Base-by-base conservation (phyloP, 202 grass and related monocot species). In the Eragrostis tef region DNA sequence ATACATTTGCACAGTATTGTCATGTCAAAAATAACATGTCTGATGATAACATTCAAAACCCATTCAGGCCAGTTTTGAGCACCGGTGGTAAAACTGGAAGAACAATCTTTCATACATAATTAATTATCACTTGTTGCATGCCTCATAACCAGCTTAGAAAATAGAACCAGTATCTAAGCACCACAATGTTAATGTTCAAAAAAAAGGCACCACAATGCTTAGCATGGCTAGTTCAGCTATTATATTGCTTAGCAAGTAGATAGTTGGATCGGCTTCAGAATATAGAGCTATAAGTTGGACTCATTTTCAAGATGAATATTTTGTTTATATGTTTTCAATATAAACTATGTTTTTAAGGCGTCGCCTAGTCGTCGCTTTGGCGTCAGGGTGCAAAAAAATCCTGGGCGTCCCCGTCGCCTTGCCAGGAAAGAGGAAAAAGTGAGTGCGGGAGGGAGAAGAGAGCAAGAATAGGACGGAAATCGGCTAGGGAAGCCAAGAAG, bases 181-280 rank as follows among this genome's bases (percentile, higher is more conserved):
- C 34, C 44, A 85, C 1, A 52, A 70, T 61, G n/a, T n/a, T n/a
- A n/a, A n/a, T n/a, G n/a, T n/a, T n/a, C n/a, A n/a, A n/a, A n/a
- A n/a, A n/a, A n/a, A n/a, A n/a, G n/a, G 22, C 24, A 63, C 36
- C 45, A 85, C 0, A 52, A 71, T 61, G 10, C 31, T 61, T 63
- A 78, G 64, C 81, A 24, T 76, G 48, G 63, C 24, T 54, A 44
- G 54, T 75, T 56, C 71, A 36, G n/a, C 21, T 77, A 50, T 17
- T 21, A 13, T 20, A 25, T 59, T 77, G 22, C 59, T 67, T 61
- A 64, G 60, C 76, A 27, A 83, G 22, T 26, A 76, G 47, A 53
- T 78, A 73, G 67, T 34, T 63, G 43, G 48, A 85, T 64, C 75
- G 36, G 25, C 27, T 74, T 59, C 22, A 54, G n/a, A 85, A 54